phyloP scores from a whole-genome alignment of 2,329 filamentous ascomycete species.

The Sclerotinia nivalis region DNA sequence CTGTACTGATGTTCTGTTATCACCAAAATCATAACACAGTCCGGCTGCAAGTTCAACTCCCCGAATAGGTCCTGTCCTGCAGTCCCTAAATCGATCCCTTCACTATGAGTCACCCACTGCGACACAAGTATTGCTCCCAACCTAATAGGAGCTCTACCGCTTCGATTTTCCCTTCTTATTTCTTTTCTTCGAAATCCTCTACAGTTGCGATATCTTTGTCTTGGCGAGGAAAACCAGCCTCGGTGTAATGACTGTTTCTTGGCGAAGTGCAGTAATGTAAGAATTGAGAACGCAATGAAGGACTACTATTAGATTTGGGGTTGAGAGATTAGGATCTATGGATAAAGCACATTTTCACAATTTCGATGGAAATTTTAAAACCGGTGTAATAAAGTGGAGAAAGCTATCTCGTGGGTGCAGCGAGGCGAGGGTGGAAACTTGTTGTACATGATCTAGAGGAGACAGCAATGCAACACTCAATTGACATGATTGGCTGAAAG shows the following conservation, averaged over 20 bases:
- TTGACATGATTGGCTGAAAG: constrained; percentile 10
- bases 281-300: constrained; percentile 10
- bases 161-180: constrained; percentile 3
- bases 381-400: constrained; percentile 12
- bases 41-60: background rate
- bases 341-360: constrained; percentile 2
- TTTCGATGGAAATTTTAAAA: constrained; percentile 3
- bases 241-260: constrained; percentile 12
- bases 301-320: background rate
- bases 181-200: background rate
- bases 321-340: constrained; percentile 17
- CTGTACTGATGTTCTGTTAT: background rate
- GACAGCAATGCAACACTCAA: constrained; percentile 5
- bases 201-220: background rate
- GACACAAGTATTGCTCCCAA: constrained; percentile 1
- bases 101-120: constrained; percentile 7
- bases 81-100: constrained; percentile 9
- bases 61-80: constrained; percentile 5
- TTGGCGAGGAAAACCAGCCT: constrained; percentile 23
- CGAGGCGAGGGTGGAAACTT: constrained; percentile 3
- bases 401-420: constrained; percentile 4
- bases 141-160: background rate
- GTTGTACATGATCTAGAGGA: constrained; percentile 21
- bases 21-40: background rate
- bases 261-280: background rate